A percentile compares a stretch with the other conserved stretches of the same genome.
Evolutionary conservation across 495 filamentous ascomycete genomes (phyloP).

Genomic region (Cetradonia linearis): DNA sequence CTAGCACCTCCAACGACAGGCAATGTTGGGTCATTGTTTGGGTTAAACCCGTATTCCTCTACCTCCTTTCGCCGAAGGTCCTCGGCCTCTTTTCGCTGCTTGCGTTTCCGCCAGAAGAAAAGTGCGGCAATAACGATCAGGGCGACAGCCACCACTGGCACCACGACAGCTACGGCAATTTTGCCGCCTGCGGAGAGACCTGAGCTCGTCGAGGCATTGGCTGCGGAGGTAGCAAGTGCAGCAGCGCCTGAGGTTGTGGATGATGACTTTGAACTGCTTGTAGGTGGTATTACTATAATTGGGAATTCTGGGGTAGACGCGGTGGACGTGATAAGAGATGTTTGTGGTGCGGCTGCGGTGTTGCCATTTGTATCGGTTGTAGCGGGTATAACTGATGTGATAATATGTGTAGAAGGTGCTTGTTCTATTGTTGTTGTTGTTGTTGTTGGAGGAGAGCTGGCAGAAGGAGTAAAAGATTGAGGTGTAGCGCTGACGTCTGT

Average conservation of each 20-base stretch:
- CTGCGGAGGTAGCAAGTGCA: slow-evolving; percentile 15
- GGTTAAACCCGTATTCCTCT: slow-evolving; percentile 93
- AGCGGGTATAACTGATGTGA: slow-evolving; percentile 1
- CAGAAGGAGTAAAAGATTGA: not conserved
- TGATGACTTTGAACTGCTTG: slow-evolving; percentile 22
- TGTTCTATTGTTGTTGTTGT: slow-evolving; percentile 29
- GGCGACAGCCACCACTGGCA: slow-evolving; percentile 83
- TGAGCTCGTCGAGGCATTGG: slow-evolving; percentile 25
- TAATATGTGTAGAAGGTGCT: slow-evolving; percentile 22
- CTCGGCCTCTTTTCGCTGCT: slow-evolving; percentile 71
- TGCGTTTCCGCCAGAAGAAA: slow-evolving; percentile 79
- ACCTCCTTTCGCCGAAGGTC: slow-evolving; percentile 88
- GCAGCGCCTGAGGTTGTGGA: slow-evolving; percentile 19
- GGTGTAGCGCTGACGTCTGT: not conserved
- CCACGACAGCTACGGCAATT: slow-evolving; percentile 87
- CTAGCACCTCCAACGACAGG: slow-evolving; percentile 53
- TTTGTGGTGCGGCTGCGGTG: slow-evolving; percentile 18
- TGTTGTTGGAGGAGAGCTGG: slow-evolving; percentile 30
- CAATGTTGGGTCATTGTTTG: slow-evolving; percentile 80
- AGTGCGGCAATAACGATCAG: slow-evolving; percentile 65
- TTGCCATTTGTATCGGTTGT: slow-evolving; percentile 9
- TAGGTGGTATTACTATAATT: not conserved
- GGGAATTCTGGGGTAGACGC: slow-evolving; percentile 17
- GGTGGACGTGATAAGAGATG: slow-evolving; percentile 24
- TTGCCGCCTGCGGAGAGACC: slow-evolving; percentile 53